phyloP scores from a whole-genome alignment of 73 alveolate genomes.

The Blepharisma japonicum region DNA sequence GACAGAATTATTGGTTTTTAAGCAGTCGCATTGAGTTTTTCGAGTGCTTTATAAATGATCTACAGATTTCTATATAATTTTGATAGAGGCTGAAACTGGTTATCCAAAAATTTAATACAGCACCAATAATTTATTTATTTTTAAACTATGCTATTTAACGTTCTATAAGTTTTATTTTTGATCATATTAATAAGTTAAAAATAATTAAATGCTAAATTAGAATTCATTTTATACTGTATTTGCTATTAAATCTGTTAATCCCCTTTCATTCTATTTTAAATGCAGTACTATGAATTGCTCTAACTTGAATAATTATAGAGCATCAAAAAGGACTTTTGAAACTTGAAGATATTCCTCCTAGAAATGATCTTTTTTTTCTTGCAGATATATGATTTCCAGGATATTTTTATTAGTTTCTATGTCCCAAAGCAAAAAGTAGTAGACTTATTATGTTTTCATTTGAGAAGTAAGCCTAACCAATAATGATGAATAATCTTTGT shows the following conservation, averaged over 20 bases:
- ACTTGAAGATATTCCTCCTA: neutral
- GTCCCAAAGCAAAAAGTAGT: neutral
- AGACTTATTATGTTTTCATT: conserved; percentile 31
- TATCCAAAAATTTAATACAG: conserved; percentile 16
- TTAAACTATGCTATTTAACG: too few relatives aligned
- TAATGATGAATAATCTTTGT: conserved; percentile 28
- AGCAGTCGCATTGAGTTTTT: too few relatives aligned
- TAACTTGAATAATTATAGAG: conserved; percentile 15
- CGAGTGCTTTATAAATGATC: too few relatives aligned
- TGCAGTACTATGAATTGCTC: neutral
- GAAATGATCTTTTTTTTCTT: neutral
- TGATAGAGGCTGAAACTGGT: neutral
- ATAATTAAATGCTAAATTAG: too few relatives aligned
- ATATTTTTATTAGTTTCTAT: conserved; percentile 26
- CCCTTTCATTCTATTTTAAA: neutral
- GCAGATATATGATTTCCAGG: conserved; percentile 24
- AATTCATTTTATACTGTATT: too few relatives aligned
- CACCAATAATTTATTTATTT: too few relatives aligned
- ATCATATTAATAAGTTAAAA: too few relatives aligned
- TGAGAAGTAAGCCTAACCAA: conserved; percentile 27
- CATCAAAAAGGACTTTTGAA: neutral
- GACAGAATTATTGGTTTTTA: too few relatives aligned
- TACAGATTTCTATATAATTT: neutral
- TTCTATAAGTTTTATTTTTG: too few relatives aligned
- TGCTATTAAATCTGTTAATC: conserved; percentile 19